Evolutionary conservation across 2,329 filamentous ascomycete genomes (phyloP), one percentile per base, ranked within the genome.

Genomic region (Nigrospora oryzae): DNA sequence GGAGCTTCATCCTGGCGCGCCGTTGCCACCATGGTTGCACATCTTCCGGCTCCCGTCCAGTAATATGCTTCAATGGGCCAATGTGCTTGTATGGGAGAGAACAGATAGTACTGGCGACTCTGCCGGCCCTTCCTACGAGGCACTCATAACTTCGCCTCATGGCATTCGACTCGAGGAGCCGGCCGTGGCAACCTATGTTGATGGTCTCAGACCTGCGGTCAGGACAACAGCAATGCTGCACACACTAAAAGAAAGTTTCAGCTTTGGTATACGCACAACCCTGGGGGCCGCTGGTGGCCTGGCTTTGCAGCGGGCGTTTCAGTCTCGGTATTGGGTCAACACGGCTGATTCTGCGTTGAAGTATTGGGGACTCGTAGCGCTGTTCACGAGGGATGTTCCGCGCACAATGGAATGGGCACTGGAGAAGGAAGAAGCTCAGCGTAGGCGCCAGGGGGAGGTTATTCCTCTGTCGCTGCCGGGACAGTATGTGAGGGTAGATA

Each of bases 81-180:
- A 37, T 34, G 42, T 23, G 7, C 35, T 50, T 5, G 42, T 49
- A 43, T 43, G 41, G 41, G 17, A 31, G 2, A 3, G 14, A 13
- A 33, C 8, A 3, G 13, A 7, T 2, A 11, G 4, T 10, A 6
- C n/a, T 11, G 28, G 19, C 3, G 14, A 6, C 5, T 7, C 10
- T 11, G 23, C 12, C 3, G 3, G 12, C 16, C 5, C 28, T 3
- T 4, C 1, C 5, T 35, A 37, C 15, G 51, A 51, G 33, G 41
- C 47, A 36, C 11, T 53, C 12, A 19, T 51, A 38, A 34, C 43
- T 17, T 43, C 41, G 11, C 50, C 52, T 6, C 49, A 51, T n/a
- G 50, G 50, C 8, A 37, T 46, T 13, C 14, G 17, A 10, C 11
- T 40, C 19, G 39, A 44, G 11, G n/a, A 40, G 11, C 36, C 38